Evolutionary conservation across 345 rosid genomes (phyloP).

Genomic region (Turritis glabra): DNA sequence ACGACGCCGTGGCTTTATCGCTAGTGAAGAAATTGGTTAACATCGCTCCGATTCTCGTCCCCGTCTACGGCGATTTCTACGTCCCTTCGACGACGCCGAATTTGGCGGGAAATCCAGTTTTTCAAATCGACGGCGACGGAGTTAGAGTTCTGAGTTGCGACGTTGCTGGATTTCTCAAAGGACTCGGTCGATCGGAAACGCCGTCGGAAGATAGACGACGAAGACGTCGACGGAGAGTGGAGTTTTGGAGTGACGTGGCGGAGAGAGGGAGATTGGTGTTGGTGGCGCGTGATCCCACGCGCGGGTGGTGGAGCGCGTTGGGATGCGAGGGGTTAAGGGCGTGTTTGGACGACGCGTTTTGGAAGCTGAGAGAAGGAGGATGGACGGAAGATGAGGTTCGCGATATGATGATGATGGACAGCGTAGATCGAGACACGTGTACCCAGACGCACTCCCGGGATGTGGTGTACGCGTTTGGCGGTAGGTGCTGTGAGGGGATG

Average conservation of each 20-base stretch:
- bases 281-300: constrained; percentile 38
- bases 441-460: constrained; percentile 43
- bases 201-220: constrained; percentile 28
- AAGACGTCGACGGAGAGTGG: constrained; percentile 51
- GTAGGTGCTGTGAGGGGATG: not conserved
- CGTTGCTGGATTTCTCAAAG: constrained; percentile 57
- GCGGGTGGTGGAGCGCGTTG: constrained; percentile 54
- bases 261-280: constrained; percentile 51
- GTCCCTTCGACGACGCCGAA: constrained; percentile 55
- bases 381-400: constrained; percentile 82
- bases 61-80: constrained; percentile 61
- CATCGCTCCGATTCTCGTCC: constrained; percentile 65
- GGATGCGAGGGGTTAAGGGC: constrained; percentile 32
- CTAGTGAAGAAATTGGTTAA: constrained; percentile 34
- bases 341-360: constrained; percentile 65
- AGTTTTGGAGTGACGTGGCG: constrained; percentile 79
- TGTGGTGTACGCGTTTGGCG: constrained; percentile 57
- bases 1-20: constrained; percentile 33
- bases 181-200: constrained; percentile 41
- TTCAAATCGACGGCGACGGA: constrained; percentile 54
- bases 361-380: constrained; percentile 77
- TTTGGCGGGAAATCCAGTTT: constrained; percentile 69
- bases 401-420: constrained; percentile 66
- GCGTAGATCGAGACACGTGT: constrained; percentile 7
- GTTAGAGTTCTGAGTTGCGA: constrained; percentile 64